Base-by-base conservation (phyloP, 1,284 basidiomycete species). In the Cerioporus squamosus region DNA sequence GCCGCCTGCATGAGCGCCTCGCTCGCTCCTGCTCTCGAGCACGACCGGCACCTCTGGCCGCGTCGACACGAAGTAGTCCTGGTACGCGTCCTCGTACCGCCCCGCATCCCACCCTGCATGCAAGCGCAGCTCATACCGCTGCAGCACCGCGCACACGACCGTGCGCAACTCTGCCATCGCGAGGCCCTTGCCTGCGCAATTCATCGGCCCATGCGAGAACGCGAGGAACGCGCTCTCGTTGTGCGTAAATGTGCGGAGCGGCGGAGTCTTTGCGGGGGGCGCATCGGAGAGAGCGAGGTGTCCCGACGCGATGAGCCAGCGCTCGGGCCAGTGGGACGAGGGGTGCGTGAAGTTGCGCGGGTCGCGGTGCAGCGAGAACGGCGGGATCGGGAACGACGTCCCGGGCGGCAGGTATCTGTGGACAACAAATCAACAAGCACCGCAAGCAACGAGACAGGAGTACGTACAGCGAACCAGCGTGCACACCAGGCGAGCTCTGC, bases 321-420 rank as follows among this genome's bases (percentile, higher is more conserved):
- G 65, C 18, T 70, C 68, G 17, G 71, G 71, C 61, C 60, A 62
- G 64, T 66, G 72, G 2, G 29, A 26, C 10, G 70, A 59, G 20
- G 63, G 42, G 10, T 56, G 57, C 1, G 60, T 57, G 64, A 72
- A 74, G 61, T 73, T 66, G 23, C 65, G 66, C 17, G 68, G 53
- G 54, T 73, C 69, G 23, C 67, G 66, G 33, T 73, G 71, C 1
- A 72, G 23, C 10, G 59, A 53, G 46, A 67, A 72, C 10, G 61
- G 55, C n/a, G 60, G 64, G 29, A 68, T 54, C 20, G 62, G 59
- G 7, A 65, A 55, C 1, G 55, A 47, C 0, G 65, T 71, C 26
- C 66, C 67, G 44, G 69, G 67, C 3, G 68, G 64, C 10, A 71
- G 58, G 39, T 53, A 68, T 45, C 64, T 26, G 22, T 5, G 5